Percentiles rank a stretch among this genome's conserved stretches.
These are phyloP conservation scores for Suhomyces atakaporum DNA, from an alignment of 1,139 yeast species.

Conservation along the genomic window DNA sequence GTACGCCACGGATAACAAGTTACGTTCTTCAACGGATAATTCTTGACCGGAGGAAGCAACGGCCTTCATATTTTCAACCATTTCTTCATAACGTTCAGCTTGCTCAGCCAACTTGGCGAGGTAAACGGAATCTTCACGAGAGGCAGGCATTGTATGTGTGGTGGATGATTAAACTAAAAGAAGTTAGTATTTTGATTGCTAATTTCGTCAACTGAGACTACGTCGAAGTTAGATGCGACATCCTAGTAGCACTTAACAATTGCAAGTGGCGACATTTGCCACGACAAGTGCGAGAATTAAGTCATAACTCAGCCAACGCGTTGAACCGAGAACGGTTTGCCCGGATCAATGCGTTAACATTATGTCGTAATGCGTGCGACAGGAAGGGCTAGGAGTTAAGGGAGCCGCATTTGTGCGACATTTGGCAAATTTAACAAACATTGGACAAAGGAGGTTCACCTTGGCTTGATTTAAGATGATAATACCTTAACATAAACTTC, in stretches of 20 bases:
- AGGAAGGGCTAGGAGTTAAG: background rate
- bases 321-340: slow-evolving; percentile 4
- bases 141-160: slow-evolving; percentile 58
- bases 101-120: slow-evolving; percentile 99
- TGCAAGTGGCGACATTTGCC: slow-evolving; percentile 6
- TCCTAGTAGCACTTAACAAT: slow-evolving; percentile 8
- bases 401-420: background rate
- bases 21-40: slow-evolving; percentile 96
- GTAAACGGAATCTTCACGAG: slow-evolving; percentile 98
- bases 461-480: too few relatives aligned
- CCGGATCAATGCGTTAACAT: background rate
- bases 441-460: too few relatives aligned
- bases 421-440: background rate
- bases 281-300: slow-evolving; percentile 6
- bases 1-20: slow-evolving; percentile 94
- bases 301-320: slow-evolving; percentile 1
- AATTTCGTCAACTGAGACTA: slow-evolving; percentile 4
- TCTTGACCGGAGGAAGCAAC: slow-evolving; percentile 97
- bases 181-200: slow-evolving; percentile 7
- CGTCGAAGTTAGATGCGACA: slow-evolving; percentile 7
- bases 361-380: background rate
- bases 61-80: slow-evolving; percentile 98
- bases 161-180: slow-evolving; percentile 10
- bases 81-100: slow-evolving; percentile 99
- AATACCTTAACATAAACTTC: too few relatives aligned